A percentile compares a stretch with the other conserved stretches of the same genome.
Evolutionary conservation across 805 yeast species (phyloP).

Genomic region (Komagataella kurtzmanii): DNA sequence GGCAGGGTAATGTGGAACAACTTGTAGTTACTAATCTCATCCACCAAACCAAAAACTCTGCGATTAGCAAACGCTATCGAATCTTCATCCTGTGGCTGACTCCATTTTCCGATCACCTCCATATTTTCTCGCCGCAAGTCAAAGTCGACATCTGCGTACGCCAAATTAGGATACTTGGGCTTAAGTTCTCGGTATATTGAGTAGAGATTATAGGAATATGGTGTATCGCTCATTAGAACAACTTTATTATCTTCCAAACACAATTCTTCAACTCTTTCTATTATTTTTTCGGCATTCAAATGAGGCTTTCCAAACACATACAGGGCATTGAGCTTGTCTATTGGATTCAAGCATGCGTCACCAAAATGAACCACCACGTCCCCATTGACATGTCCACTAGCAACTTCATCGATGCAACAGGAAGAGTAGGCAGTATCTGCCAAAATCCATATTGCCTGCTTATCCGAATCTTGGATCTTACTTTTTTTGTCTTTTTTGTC

Average conservation of each 20-base stretch:
- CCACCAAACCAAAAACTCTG: constrained; percentile 14
- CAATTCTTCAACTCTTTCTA: constrained; percentile 24
- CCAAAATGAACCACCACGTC: constrained; percentile 89
- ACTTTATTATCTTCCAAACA: constrained; percentile 32
- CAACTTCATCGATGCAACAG: constrained; percentile 94
- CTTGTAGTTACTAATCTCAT: constrained; percentile 20
- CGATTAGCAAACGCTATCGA: constrained; percentile 16
- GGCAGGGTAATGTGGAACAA: constrained; percentile 66
- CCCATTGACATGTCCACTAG: constrained; percentile 83
- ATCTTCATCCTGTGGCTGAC: not conserved
- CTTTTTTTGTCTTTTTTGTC: not conserved
- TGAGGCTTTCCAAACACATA: constrained; percentile 68
- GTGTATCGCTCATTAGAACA: constrained; percentile 64
- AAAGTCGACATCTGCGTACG: constrained; percentile 26
- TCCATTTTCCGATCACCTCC: not conserved
- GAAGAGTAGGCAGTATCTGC: constrained; percentile 95
- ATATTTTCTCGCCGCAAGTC: constrained; percentile 6
- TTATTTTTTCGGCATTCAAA: constrained; percentile 27
- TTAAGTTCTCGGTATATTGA: constrained; percentile 22
- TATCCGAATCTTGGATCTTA: constrained; percentile 4
- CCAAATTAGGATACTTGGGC: constrained; percentile 17
- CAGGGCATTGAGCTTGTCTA: constrained; percentile 57
- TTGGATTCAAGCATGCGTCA: constrained; percentile 81
- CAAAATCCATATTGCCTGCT: constrained; percentile 52
- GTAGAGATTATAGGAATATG: constrained; percentile 35